phyloP scores from a whole-genome alignment of 139 green algal species.

The Pedinophyceae sp. region DNA sequence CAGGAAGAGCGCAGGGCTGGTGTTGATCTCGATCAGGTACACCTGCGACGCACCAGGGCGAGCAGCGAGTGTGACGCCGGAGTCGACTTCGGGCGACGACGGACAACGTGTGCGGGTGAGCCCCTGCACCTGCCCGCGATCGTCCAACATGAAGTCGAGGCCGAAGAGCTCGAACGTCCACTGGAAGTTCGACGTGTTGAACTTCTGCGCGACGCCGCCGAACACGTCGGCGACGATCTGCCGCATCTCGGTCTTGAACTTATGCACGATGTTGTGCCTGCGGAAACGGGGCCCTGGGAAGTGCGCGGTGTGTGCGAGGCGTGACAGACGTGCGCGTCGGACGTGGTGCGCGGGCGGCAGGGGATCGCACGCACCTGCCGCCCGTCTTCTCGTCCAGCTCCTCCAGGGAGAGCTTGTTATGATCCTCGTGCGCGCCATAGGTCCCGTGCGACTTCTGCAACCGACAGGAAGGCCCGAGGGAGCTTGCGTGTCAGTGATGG shows the following conservation, averaged over 20 bases:
- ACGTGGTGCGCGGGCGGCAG: too few relatives aligned
- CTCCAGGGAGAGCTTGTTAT: conserved; percentile 32
- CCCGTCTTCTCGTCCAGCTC: conserved; percentile 13
- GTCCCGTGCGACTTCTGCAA: conserved; percentile 24
- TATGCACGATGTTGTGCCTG: too few relatives aligned
- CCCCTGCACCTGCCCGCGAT: conserved; percentile 9
- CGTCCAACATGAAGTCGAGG: conserved; percentile 43
- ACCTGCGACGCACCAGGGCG: conserved; percentile 10
- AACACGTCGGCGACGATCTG: conserved; percentile 15
- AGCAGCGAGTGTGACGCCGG: too few relatives aligned
- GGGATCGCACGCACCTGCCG: too few relatives aligned
- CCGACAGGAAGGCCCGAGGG: not conserved
- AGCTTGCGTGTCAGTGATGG: too few relatives aligned
- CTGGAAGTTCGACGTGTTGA: conserved; percentile 21
- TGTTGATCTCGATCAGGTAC: conserved; percentile 41
- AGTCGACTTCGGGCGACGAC: too few relatives aligned
- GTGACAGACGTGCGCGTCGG: too few relatives aligned
- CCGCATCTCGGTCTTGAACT: conserved; percentile 22
- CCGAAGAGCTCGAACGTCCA: conserved; percentile 35
- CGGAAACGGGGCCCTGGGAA: too few relatives aligned
- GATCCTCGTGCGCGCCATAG: conserved; percentile 31
- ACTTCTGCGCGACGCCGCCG: conserved; percentile 2
- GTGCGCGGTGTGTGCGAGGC: too few relatives aligned
- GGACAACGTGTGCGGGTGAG: too few relatives aligned
- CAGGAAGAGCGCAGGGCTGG: conserved; percentile 28